A percentile compares a stretch with the other conserved stretches of the same genome.
phyloP scores from a whole-genome alignment of 1,284 basidiomycete genomes.

The Wolfiporia cocos region DNA sequence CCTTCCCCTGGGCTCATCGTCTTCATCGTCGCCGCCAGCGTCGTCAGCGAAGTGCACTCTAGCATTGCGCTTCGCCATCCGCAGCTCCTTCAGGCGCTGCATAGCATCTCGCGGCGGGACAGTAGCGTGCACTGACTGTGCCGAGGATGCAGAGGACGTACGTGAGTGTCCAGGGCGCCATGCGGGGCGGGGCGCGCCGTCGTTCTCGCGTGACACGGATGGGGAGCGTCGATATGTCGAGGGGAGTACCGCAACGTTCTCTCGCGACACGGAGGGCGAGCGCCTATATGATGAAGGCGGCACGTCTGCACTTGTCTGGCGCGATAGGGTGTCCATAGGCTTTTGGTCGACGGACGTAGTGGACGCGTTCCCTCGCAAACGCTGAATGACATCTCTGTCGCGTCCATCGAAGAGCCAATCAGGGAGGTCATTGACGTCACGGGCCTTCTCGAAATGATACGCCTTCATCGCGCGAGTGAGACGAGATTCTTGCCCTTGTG shows the following conservation, averaged over 20 bases:
- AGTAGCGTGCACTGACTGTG: conserved; percentile 10
- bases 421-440: conserved; percentile 53
- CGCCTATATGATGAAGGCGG: conserved; percentile 8
- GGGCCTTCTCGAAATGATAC: conserved; percentile 58
- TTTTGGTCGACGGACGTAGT: neutral
- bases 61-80: conserved; percentile 44
- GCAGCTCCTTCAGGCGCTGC: conserved; percentile 44
- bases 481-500: conserved; percentile 52
- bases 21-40: neutral
- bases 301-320: neutral
- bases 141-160: conserved; percentile 9
- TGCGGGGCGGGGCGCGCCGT: conserved; percentile 3
- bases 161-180: conserved; percentile 1
- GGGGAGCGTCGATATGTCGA: conserved; percentile 5
- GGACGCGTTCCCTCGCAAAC: conserved; percentile 1
- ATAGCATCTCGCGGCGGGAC: conserved; percentile 31
- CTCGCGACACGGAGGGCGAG: conserved; percentile 10
- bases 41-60: conserved; percentile 18
- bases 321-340: neutral
- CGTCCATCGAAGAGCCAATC: conserved; percentile 58
- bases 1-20: too few species aligned
- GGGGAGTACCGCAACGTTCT: conserved; percentile 9
- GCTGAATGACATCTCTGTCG: conserved; percentile 33
- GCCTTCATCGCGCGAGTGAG: conserved; percentile 61
- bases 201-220: conserved; percentile 7